These are phyloP conservation scores for Metschnikowia gruessii DNA, from an alignment of 805 yeast genomes.

Conservation along the genomic window DNA sequence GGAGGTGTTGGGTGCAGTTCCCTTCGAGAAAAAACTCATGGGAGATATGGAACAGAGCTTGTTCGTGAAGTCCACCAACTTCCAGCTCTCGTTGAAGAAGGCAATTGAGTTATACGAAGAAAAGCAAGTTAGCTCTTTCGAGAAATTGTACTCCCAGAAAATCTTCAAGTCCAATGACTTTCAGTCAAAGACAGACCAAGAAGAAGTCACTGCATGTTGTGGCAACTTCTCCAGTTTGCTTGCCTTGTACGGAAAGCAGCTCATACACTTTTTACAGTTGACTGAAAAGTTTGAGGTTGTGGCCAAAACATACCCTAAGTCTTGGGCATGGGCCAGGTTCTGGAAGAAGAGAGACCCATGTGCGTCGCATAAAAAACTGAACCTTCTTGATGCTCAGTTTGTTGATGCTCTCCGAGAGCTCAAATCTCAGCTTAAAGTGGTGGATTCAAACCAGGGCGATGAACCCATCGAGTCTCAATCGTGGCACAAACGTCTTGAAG, in stretches of 20 bases:
- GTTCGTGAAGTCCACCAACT: constrained; percentile 43
- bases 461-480: not conserved
- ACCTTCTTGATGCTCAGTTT: constrained; percentile 15
- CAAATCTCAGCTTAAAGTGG: constrained; percentile 14
- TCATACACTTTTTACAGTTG: constrained; percentile 45
- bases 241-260: constrained; percentile 59
- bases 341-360: constrained; percentile 36
- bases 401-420: constrained; percentile 21
- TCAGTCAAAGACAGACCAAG: constrained; percentile 56
- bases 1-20: constrained; percentile 57
- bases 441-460: not conserved
- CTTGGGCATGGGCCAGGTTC: constrained; percentile 54
- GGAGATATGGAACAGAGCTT: constrained; percentile 24
- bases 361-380: constrained; percentile 10
- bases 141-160: constrained; percentile 54
- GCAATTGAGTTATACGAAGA: constrained; percentile 56
- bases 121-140: constrained; percentile 57
- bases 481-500: constrained; percentile 4
- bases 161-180: constrained; percentile 41
- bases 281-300: constrained; percentile 40
- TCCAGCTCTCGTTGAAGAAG: constrained; percentile 42
- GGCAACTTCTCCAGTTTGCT: constrained; percentile 72
- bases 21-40: constrained; percentile 42
- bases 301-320: constrained; percentile 22
- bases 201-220: constrained; percentile 80